These are phyloP conservation scores for Lodderomyces metapsilosis DNA, from an alignment of 1,139 yeast genomes.

Conservation along the genomic window DNA sequence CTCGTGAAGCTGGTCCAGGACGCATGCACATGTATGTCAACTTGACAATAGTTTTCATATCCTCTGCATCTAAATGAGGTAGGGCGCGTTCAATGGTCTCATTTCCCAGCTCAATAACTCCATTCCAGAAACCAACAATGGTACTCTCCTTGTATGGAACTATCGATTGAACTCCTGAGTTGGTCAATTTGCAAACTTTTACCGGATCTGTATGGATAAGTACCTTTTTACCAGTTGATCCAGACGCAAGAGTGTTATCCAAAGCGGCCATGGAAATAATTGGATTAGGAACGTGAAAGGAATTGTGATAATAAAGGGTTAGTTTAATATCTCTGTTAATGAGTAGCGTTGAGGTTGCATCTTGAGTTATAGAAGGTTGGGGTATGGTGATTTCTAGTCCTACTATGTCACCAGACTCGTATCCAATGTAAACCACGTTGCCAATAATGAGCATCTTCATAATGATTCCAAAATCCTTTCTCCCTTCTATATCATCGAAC, in stretches of 20 bases:
- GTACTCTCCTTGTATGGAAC: constrained; percentile 10
- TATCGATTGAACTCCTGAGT: constrained; percentile 24
- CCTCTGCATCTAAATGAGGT: constrained; percentile 14
- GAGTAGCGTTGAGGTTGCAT: constrained; percentile 13
- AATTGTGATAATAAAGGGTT: constrained; percentile 21
- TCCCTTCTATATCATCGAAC: constrained; percentile 13
- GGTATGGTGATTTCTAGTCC: constrained; percentile 25
- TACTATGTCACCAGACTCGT: constrained; percentile 56
- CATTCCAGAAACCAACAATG: constrained; percentile 43
- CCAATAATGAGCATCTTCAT: constrained; percentile 46
- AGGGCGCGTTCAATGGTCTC: constrained; percentile 13
- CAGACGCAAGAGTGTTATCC: constrained; percentile 30
- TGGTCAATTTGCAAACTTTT: constrained; percentile 15
- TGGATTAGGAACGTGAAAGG: constrained; percentile 51
- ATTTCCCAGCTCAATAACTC: constrained; percentile 23
- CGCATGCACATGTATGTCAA: constrained; percentile 17
- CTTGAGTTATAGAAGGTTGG: background rate
- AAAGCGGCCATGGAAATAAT: constrained; percentile 35
- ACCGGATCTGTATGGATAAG: constrained; percentile 21
- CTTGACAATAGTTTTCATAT: constrained; percentile 12
- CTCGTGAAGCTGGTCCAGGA: constrained; percentile 4
- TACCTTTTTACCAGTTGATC: constrained; percentile 41
- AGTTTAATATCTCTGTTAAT: constrained; percentile 23
- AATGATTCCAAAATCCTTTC: constrained; percentile 51
- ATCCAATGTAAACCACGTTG: constrained; percentile 45